Evolutionary conservation across 2,329 filamentous ascomycete species (phyloP), one percentile per base, ranked within the genome.

Genomic region (Sporothrix brunneoviolacea): DNA sequence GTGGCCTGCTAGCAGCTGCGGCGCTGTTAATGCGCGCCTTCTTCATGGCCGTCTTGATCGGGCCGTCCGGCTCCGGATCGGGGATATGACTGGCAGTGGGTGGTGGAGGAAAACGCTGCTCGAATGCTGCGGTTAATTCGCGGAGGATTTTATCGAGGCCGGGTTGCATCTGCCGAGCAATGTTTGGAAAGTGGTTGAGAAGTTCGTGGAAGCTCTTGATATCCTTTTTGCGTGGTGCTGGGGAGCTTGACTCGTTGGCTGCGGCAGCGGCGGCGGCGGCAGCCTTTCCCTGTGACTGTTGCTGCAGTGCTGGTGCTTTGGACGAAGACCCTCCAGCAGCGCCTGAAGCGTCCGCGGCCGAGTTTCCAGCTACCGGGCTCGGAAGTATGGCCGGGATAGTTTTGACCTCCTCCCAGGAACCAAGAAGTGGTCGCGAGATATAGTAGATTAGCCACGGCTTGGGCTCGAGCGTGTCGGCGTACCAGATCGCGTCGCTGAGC

Each of bases 361-460:
- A 28, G 27, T 30, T 18, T 15, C 33, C 22, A n/a, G 24, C n/a
- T 15, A 15, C 30, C 6, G 48, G 38, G 4, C 24, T 72, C 57
- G 67, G 73, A 57, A 84, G 68, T 8, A 79, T 57, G 2, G 90
- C 89, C 3, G 85, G 83, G 4, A 77, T 68, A 44, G 91, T 83
- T 56, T 82, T 84, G 46, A 82, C 76, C 45, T 89, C 79, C 61
- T 95, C 90, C 74, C 85, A 91, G 1, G 79, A 77, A 21, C 93
- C 93, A 18, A 96, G 79, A 46, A 98, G 72, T 2, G 93, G 93
- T 46, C 82, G 84, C 22, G 91, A 93, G 56, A 98, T 95, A 68
- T 91, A 96, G 76, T 97, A 97, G 54, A 98, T 78, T 38, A 98
- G 81, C 90, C 93, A 98, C 76, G 91, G 88, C 59, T 90, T 85